Base-by-base conservation (phyloP, 768 basidiomycete genomes). In the Trametes elegans region DNA sequence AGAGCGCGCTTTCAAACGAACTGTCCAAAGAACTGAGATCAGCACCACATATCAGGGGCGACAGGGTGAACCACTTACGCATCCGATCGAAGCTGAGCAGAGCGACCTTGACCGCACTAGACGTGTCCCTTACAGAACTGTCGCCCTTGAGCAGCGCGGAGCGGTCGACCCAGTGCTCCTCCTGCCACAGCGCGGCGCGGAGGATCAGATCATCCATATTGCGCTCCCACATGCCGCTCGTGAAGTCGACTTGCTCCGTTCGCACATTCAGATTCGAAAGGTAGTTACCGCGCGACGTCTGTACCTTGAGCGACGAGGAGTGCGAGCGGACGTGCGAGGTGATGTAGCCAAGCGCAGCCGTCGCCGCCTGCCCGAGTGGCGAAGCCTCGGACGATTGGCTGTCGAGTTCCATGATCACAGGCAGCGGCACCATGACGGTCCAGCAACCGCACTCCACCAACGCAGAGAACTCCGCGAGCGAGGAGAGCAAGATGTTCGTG, bases 131-230 rank as follows among this genome's bases (percentile, higher is more conserved):
- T 14, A 66, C 60, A 18, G 50, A n/a, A 23, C 66, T 68, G 7
- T 66, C 62, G 18, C 64, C 69, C 55, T 80, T 80, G 46, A 98
- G 78, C 68, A 96, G 73, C 3, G 75, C 76, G 0, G 91, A 86
- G 16, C 93, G 84, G 73, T 96, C 91, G 29, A 86, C 74, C 85
- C 93, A 98, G 66, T 98, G 93, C 29, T 93, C 88, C 49, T 88
- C 81, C 66, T 98, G 96, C 90, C 93, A 98, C 45, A 90, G 79
- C 16, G 92, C 94, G 31, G 93, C 89, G 64, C 90, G 87, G 39
- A 98, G 79, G 55, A 99, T 97, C 49, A 95, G 77, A 64, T 98
- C 96, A 65, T 98, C 97, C 91, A 97, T 94, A 57, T 80, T 92
- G 34, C 88, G 79, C 41, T 88, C 87, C 71, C 74, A 74, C 5